Evolutionary conservation across 345 rosid genomes (phyloP).

Genomic region (Ricinus communis): DNA sequence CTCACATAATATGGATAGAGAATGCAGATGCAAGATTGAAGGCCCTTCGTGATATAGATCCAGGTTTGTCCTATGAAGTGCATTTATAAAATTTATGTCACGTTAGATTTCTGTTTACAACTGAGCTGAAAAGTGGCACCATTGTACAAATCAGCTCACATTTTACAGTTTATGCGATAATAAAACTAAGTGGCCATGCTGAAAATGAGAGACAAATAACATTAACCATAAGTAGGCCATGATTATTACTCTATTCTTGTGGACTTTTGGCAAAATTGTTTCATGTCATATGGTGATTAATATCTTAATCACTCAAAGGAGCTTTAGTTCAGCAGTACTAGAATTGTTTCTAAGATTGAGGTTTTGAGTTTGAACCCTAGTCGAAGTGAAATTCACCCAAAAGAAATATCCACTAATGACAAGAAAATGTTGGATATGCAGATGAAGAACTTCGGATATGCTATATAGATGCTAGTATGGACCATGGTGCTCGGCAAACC

Average conservation of each 20-base stretch:
- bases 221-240: not conserved
- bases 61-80: slow-evolving; percentile 42
- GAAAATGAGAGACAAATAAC: not conserved
- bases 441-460: slow-evolving; percentile 88
- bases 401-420: not conserved
- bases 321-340: no score
- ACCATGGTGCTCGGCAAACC: slow-evolving; percentile 56
- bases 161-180: not conserved
- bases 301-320: no score
- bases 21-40: slow-evolving; percentile 67
- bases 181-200: not conserved
- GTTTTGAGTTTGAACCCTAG: no score
- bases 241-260: not conserved
- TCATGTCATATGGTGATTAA: not conserved
- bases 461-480: slow-evolving; percentile 82
- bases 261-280: not conserved
- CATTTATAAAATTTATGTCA: no score
- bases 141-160: not conserved
- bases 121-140: not conserved
- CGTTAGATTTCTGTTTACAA: no score
- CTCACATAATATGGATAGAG: slow-evolving; percentile 75
- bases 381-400: no score
- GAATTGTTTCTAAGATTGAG: no score
- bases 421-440: slow-evolving; percentile 24
- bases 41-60: slow-evolving; percentile 73